Evolutionary conservation across 163 green algal species (phyloP), one percentile per base, ranked within the genome.

Genomic region (Smithsoniella earleae): DNA sequence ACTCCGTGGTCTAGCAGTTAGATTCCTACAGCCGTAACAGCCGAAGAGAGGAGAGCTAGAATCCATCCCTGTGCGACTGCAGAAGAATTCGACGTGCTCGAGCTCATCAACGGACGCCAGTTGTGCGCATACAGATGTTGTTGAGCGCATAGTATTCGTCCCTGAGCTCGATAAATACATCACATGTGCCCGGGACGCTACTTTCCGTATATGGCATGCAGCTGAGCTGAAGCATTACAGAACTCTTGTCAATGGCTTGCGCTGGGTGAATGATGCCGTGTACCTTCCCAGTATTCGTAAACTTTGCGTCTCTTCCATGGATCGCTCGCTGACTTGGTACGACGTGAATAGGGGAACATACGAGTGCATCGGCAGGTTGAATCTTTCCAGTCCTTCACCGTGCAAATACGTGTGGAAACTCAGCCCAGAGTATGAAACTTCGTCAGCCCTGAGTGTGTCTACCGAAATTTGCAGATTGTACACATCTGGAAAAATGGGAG

Each of bases 251-350:
- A 86, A 89, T 54, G 82, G 84, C 69, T 74, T 46, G 34, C 78
- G 69, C 43, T 94, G 88, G 88, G 83, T 91, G 45, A 91, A 81
- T 18, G 84, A 89, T 78, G 83, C 76, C 63, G 62, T 87, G 8
- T 89, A 85, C 66, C 78, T 92, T 76, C 82, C 83, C 46, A 65
- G 44, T 74, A 75, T 1, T 33, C 75, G 83, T 37, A 86, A 87
- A 73, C 79, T 92, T 36, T 81, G 86, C 3, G 84, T 89, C 49
- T 83, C 86, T 3, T 83, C 83, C 5, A 84, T 86, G 30, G 87
- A 94, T 77, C 78, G 86, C 2, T 80, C 84, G 31, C 83, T 94
- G 52, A 86, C 75, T n/a, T 91, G 86, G 58, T 94, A 90, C 62
- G 87, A 92, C 44, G 79, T 86, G 2, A 83, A 86, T 63, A 82